Evolutionary conservation across 768 basidiomycete species (phyloP).

Genomic region (Suillus cothurnatus): DNA sequence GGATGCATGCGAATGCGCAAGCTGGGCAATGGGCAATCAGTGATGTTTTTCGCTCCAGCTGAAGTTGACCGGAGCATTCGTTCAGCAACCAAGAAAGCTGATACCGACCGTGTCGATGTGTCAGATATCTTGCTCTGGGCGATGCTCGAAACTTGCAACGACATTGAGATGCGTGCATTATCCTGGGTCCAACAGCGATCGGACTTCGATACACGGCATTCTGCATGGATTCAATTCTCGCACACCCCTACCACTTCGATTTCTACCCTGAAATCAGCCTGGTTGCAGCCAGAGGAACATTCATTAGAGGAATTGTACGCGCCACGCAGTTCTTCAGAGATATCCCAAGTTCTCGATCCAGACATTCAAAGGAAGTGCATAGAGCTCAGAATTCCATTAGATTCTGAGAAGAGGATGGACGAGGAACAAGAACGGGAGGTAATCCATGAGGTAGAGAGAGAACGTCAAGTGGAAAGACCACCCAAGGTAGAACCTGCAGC

Average conservation of each 20-base stretch:
- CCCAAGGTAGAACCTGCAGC: conserved; percentile 21
- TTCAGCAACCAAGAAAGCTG: conserved; percentile 16
- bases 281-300: conserved; percentile 46
- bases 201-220: conserved; percentile 21
- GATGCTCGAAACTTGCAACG: conserved; percentile 45
- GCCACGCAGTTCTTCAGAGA: not conserved
- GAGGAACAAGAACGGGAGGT: conserved; percentile 58
- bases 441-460: conserved; percentile 45
- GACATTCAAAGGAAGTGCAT: conserved; percentile 20
- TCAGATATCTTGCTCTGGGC: conserved; percentile 46
- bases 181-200: conserved; percentile 45
- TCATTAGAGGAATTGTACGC: conserved; percentile 39
- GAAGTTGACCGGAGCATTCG: conserved; percentile 44
- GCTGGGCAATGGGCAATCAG: conserved; percentile 48
- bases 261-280: conserved; percentile 20
- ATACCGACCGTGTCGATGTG: conserved; percentile 10
- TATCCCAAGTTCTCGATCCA: not conserved
- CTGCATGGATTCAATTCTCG: conserved; percentile 20
- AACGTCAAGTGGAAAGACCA: conserved; percentile 42
- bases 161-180: conserved; percentile 41
- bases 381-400: conserved; percentile 19
- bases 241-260: not conserved
- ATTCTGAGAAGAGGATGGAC: conserved; percentile 31
- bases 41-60: conserved; percentile 47
- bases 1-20: conserved; percentile 58